Base-by-base conservation (phyloP, 768 basidiomycete genomes). In the Pleurotus sapidus region DNA sequence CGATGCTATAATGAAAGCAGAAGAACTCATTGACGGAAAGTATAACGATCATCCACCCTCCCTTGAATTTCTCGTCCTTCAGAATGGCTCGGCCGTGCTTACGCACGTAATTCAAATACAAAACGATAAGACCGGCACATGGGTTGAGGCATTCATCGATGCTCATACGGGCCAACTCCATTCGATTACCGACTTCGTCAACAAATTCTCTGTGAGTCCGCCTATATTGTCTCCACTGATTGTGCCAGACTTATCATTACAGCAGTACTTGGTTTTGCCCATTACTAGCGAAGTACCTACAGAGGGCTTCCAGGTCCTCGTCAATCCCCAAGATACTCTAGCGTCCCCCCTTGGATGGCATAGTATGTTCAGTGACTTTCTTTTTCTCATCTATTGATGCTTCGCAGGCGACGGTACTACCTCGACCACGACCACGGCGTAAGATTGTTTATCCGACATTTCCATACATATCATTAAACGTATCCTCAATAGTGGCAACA, bases 271-370 rank as follows among this genome's bases (percentile, higher is more conserved):
- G 25, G 81, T 82, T 34, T 72, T 83, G 27, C 82, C 82, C 11
- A 75, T 81, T 63, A 64, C 70, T 25, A 81, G 84, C 65, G 75
- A 84, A 63, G 72, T 72, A 14, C 67, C 78, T n/a, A 69, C 73
- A 15, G 75, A 84, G 17, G 84, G 84, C 20, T 70, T 83, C 61
- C 70, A 78, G 60, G 69, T 74, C 5, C 59, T 86, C 15, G 72
- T 69, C 5, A 71, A 85, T 59, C 86, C 87, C 12, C 74, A 81
- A 66, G 83, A 87, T 68, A 64, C 65, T 11, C 57, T 70, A 4
- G 75, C 83, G 4, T 87, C 84, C n/a, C 84, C 84, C 37, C 59
- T 72, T 15, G 84, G 83, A 23, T 85, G 83, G 84, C 81, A 84
- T 63, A 70, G 53, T 45, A 17, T 24, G 53, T n/a, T 20, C 15